Base-by-base conservation (phyloP, 208 protist species). In the Zelonia costaricensis region DNA sequence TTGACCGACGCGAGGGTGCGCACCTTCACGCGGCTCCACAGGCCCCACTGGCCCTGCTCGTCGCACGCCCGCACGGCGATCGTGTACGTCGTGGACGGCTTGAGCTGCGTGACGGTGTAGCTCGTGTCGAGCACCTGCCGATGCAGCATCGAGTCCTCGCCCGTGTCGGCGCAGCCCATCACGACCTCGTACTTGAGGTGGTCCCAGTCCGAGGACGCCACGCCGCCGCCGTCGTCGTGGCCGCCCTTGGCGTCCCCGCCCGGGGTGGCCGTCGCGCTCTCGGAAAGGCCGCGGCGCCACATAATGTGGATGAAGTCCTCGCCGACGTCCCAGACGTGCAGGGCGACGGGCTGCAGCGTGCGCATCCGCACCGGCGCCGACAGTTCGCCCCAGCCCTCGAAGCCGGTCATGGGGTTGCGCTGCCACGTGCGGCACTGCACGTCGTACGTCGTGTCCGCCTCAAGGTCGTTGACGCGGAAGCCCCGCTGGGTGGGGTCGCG, bases 151-250 rank as follows among this genome's bases (percentile, higher is more conserved):
- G 54, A 42, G 58, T 94, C 81, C 51, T 97, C 83, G n/a, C 82
- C 78, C 22, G 80, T 93, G 59, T 91, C 75, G 20, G 90, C 42
- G 65, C 80, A 94, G 35, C 82, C 86, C 25, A 97, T 82, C 16
- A 94, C 78, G 20, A 97, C 69, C 53, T 97, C 92, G 77, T 96
- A 97, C 78, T 93, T 95, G 20, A 95, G 69, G 47, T 76, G 76
- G 25, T 74, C 66, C 80, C 86, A 90, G 46, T 47, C 36, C 10
- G 70, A 42, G 9, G 30, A 42, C 25, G 20, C 43, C 15, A 20
- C 23, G 31, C 38, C 52, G 10, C 20, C 54, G 4, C 1, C 25
- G 13, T 30, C 35, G 30, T 8, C 42, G 47, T 51, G 38, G 20
- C 31, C 30, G 10, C 22, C 13, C n/a, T 15, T 20, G 39, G 13